phyloP scores from a whole-genome alignment of 805 yeast genomes.

The Jamesozyma gamospora region DNA sequence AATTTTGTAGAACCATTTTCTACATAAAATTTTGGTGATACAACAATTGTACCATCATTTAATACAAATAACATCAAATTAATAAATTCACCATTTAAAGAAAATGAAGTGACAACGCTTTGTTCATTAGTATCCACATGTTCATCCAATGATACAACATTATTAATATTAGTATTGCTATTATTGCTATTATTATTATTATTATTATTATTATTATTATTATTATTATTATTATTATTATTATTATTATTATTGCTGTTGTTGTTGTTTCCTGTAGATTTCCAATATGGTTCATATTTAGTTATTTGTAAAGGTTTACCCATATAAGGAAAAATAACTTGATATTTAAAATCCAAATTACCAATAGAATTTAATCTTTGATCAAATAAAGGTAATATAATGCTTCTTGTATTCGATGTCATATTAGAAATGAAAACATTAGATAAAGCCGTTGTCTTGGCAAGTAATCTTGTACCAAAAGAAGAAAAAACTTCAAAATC shows the following conservation, averaged over 20 bases:
- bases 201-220: neutral
- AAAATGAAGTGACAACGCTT: conserved; percentile 75
- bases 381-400: conserved; percentile 68
- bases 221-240: neutral
- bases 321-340: conserved; percentile 78
- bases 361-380: conserved; percentile 75
- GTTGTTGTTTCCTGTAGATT: conserved; percentile 57
- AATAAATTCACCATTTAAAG: conserved; percentile 72
- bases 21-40: conserved; percentile 58
- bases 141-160: no score
- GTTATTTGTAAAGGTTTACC: conserved; percentile 80
- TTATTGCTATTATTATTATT: neutral
- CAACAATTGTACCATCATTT: conserved; percentile 78
- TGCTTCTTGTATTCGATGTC: conserved; percentile 30
- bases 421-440: conserved; percentile 37
- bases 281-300: conserved; percentile 87
- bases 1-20: conserved; percentile 43
- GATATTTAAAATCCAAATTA: conserved; percentile 63
- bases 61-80: conserved; percentile 60
- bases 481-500: conserved; percentile 90
- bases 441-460: conserved; percentile 69
- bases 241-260: conserved; percentile 2
- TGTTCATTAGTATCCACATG: conserved; percentile 2
- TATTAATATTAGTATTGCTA: no score
- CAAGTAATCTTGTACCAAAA: conserved; percentile 85